A percentile compares a stretch with the other conserved stretches of the same genome.
Evolutionary conservation across 495 filamentous ascomycete genomes (phyloP).

Genomic region (Penicillium alfredii): DNA sequence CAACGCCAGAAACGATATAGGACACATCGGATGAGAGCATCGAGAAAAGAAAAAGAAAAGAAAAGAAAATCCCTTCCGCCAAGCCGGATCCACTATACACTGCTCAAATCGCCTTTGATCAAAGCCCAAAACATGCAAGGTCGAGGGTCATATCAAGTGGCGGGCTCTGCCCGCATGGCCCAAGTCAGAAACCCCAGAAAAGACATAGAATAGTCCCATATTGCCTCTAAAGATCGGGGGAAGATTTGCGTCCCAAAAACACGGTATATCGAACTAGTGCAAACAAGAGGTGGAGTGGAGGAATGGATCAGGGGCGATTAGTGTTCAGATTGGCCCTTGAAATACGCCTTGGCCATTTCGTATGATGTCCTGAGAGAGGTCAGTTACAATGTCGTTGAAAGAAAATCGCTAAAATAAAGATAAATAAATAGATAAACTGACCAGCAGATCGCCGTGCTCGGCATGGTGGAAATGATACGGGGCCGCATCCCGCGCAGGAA

Average conservation of each 20-base stretch:
- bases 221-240: conserved; percentile 12
- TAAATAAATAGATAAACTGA: conserved; percentile 44
- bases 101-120: conserved; percentile 20
- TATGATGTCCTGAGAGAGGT: conserved; percentile 58
- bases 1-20: conserved; percentile 33
- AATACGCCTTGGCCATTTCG: conserved; percentile 73
- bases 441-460: conserved; percentile 98
- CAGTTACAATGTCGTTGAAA: conserved; percentile 10
- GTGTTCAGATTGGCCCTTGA: conserved; percentile 43
- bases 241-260: conserved; percentile 8
- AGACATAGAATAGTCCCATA: conserved; percentile 10
- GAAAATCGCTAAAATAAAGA: not conserved
- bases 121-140: conserved; percentile 16
- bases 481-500: conserved; percentile 92
- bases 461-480: conserved; percentile 92
- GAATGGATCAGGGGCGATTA: no score
- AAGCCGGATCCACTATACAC: conserved; percentile 24
- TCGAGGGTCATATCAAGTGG: no score
- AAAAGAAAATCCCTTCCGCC: conserved; percentile 5
- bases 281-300: no score
- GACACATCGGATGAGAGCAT: conserved; percentile 25
- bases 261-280: conserved; percentile 9
- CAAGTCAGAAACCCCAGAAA: conserved; percentile 3
- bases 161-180: conserved; percentile 12
- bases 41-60: conserved; percentile 10